phyloP scores from a whole-genome alignment of 73 alveolate genomes.

The Paraurostyla sp. region DNA sequence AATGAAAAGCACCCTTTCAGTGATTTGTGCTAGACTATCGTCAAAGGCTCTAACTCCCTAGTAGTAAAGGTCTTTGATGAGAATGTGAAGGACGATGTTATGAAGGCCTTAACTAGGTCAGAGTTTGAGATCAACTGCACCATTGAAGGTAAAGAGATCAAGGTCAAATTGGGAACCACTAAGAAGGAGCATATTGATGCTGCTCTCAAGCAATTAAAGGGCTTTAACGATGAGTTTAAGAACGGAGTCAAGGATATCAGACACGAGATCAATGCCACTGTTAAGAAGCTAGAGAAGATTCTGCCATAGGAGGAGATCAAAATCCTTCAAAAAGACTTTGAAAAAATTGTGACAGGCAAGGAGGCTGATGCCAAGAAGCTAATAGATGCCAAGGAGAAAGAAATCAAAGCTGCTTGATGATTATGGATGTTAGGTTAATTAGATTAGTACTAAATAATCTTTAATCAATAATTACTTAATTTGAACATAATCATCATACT shows the following conservation, averaged over 20 bases:
- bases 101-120: slow-evolving; percentile 41
- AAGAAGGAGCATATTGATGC: slow-evolving; percentile 45
- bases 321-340: not conserved
- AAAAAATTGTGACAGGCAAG: not conserved
- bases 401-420: slow-evolving; percentile 13
- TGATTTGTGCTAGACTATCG: slow-evolving; percentile 66
- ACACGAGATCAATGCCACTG: slow-evolving; percentile 15
- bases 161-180: slow-evolving; percentile 45
- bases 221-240: slow-evolving; percentile 16
- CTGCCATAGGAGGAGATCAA: slow-evolving; percentile 41
- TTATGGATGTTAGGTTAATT: too few relatives aligned
- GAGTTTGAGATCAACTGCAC: slow-evolving; percentile 56
- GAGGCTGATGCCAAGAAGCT: slow-evolving; percentile 36
- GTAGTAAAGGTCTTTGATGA: slow-evolving; percentile 62
- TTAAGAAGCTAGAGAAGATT: slow-evolving; percentile 51
- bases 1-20: slow-evolving; percentile 46
- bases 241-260: slow-evolving; percentile 6
- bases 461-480: too few relatives aligned
- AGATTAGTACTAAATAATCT: too few relatives aligned
- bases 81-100: slow-evolving; percentile 57
- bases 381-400: slow-evolving; percentile 30
- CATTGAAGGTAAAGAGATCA: slow-evolving; percentile 60
- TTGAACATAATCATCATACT: too few relatives aligned
- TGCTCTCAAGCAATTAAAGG: not conserved
- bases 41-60: slow-evolving; percentile 40